Evolutionary conservation across 2,329 filamentous ascomycete genomes (phyloP), one percentile per base, ranked within the genome.

Genomic region (Sphaerulina populicola): DNA sequence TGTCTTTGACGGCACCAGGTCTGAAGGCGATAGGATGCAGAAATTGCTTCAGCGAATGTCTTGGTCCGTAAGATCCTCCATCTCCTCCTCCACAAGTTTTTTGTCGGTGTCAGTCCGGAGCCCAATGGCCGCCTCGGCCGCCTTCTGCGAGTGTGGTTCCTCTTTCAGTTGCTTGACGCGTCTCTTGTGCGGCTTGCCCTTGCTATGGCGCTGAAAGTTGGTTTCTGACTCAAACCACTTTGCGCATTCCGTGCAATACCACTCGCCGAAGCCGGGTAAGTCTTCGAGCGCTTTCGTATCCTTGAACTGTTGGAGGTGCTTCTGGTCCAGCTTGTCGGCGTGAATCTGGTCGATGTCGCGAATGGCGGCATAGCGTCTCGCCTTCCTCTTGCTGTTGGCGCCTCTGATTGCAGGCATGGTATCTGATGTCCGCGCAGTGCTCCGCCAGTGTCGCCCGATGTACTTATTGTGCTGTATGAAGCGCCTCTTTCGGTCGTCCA

Each of bases 331-430:
- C 51, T 96, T 71, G 69, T 98, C 93, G 58, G 82, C 81, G 66
- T 90, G 82, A 69, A 97, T 82, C 72, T 97, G 90, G 70, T 98
- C 93, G 64, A 96, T 77, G 70, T 94, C 91, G 70, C 93, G 93
- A 31, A 49, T 49, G 18, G 46, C 46, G 64, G 63, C 72, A 57
- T 71, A 65, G 42, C 69, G 67, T 43, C 71, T 66, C 54, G 73
- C 73, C 68, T 74, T 74, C 61, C 71, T 71, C 62, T 74, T 74
- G 35, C 71, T 74, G 52, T 75, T 66, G 49, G 69, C 62, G 58
- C 74, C 74, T 50, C 74, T 68, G 56, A 76, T 75, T 53, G 73
- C 73, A 54, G 74, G 74, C 74, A 76, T 76, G 54, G 52, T 66
- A 37, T 41, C 18, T 33, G 45, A 21, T 39, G 10, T 48, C 39